A percentile compares a stretch with the other conserved stretches of the same genome.
Conservation (phyloP, 345 rosid genomes). For the Salix koriyanagi region DNA sequence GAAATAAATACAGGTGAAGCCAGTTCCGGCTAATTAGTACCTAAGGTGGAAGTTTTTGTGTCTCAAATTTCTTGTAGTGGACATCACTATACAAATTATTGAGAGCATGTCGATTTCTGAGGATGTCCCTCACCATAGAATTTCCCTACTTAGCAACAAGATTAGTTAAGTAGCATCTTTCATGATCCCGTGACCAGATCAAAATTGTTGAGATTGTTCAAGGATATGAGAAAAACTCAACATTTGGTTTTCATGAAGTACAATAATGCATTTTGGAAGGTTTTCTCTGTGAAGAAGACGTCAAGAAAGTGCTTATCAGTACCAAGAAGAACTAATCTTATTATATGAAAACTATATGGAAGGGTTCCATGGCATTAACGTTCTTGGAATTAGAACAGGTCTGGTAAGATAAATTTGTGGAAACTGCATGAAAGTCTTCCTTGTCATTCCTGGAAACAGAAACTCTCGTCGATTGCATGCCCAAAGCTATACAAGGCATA, state of each 20-base stretch:
- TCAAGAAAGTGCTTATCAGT: neutral
- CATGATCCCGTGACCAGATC: conserved; percentile 11
- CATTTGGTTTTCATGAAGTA: conserved; percentile 2
- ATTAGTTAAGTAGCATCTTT: neutral
- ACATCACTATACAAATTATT: neutral
- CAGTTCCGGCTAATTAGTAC: neutral
- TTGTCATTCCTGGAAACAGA: neutral
- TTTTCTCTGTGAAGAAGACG: neutral
- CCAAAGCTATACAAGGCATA: neutral
- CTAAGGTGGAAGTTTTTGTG: neutral
- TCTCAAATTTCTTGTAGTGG: neutral
- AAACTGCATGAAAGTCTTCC: neutral
- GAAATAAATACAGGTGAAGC: neutral
- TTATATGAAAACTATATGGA: no score
- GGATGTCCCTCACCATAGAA: conserved; percentile 3
- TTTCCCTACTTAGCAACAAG: neutral
- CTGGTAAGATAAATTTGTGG: neutral
- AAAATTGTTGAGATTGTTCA: neutral
- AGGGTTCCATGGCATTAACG: neutral
- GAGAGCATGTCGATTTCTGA: neutral
- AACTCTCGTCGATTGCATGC: neutral
- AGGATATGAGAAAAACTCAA: conserved; percentile 5
- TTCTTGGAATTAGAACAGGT: neutral
- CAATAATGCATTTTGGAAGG: conserved; percentile 11
- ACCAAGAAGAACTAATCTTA: neutral